Evolutionary conservation across 2,329 filamentous ascomycete genomes (phyloP), one percentile per base, ranked within the genome.

Genomic region (Botrytis tulipae): DNA sequence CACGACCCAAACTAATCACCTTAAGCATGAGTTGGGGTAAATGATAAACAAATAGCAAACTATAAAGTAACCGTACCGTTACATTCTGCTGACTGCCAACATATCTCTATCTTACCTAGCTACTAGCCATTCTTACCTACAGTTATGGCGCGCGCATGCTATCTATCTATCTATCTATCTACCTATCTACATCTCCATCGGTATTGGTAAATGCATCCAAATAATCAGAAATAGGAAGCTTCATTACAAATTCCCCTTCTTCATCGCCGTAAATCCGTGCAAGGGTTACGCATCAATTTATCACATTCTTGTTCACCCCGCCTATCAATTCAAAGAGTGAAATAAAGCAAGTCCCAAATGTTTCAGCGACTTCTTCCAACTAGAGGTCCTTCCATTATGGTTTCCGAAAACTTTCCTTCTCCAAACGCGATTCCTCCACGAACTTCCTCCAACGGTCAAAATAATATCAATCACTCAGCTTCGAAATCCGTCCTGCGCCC

Each of bases 391-490:
- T 73, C 74, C 51, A 76, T 67, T 37, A 79, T 76, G 75, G 44
- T 72, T 29, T 75, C 76, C 51, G 77, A 80, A 40, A 76, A 71
- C 67, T 75, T 79, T 14, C 75, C 72, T n/a, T 88, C 87, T n/a
- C 90, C 91, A 71, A 90, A 89, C 81, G 86, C 87, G 54, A 93
- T 94, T 72, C 92, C 93, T 32, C 90, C 91, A 4, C 88, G 92
- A 76, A 93, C 90, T 63, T 94, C 92, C 73, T 93, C 91, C 1
- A 89, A 88, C 73, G 85, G 86, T 76, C 84, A 86, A 75, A 82
- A 82, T 48, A 75, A 78, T 48, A 78, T 78, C 66, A 78, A 76
- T 72, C 73, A 76, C 61, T 73, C 73, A 20, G 65, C 76, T 4
- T 74, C 77, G 4, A 81, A 80, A 70, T 71, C 78, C n/a, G 83